Percentiles rank a stretch among this genome's conserved stretches.
Evolutionary conservation across 306 rosid species (phyloP).

Genomic region (Trifolium pratense): DNA sequence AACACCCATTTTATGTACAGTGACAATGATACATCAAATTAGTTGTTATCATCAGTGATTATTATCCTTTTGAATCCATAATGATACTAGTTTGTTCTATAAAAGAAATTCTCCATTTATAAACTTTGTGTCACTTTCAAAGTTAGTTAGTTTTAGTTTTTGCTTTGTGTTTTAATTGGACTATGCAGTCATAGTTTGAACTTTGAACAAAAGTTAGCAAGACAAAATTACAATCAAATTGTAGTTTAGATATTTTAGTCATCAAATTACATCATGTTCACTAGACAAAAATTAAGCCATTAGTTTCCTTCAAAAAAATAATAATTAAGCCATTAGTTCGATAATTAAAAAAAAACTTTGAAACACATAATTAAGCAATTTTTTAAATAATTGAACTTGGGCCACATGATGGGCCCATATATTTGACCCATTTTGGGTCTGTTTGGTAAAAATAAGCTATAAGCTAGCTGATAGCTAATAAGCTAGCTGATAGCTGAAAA

Average conservation of each 20-base stretch:
- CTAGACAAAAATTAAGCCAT: background rate
- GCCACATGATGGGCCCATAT: background rate
- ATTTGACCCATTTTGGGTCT: too few species aligned
- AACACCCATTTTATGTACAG: too few species aligned
- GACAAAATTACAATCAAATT: constrained; percentile 3
- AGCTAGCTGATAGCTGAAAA: too few species aligned
- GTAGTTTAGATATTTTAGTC: background rate
- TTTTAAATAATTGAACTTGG: background rate
- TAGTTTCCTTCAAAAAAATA: too few species aligned
- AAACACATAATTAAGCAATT: background rate
- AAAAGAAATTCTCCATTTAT: background rate
- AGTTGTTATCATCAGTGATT: background rate
- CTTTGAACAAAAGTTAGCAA: background rate
- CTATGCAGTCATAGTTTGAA: background rate
- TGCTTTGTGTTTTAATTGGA: background rate
- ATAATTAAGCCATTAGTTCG: background rate
- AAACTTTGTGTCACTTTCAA: background rate
- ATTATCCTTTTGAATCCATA: background rate
- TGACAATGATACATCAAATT: background rate
- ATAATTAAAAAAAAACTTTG: background rate
- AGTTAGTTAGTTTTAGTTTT: background rate
- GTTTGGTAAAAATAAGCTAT: too few species aligned
- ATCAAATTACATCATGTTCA: background rate
- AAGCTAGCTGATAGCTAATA: too few species aligned
- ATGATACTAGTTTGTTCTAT: background rate